A percentile compares a stretch with the other conserved stretches of the same genome.
These are phyloP conservation scores for Azolla pinnata DNA, from an alignment of 75 land plant genomes.

Conservation along the genomic window DNA sequence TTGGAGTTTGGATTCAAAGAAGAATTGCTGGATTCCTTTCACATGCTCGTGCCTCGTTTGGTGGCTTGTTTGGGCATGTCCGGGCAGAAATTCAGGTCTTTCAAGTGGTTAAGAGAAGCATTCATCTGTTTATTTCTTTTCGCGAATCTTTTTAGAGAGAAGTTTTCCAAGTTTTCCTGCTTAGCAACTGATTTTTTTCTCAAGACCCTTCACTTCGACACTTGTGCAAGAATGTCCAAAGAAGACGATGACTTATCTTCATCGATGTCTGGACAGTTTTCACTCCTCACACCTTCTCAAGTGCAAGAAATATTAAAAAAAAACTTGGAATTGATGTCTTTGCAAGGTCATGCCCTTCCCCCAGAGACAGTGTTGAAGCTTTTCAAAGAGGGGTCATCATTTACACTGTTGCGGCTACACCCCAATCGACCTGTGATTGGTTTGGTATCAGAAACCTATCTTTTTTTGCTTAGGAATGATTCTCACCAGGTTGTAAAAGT, in stretches of 20 bases:
- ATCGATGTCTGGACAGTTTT: constrained; percentile 8
- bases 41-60: constrained; percentile 55
- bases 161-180: constrained; percentile 56
- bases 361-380: constrained; percentile 51
- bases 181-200: constrained; percentile 50
- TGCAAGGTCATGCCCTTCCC: constrained; percentile 56
- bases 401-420: constrained; percentile 77
- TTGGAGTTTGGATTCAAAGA: constrained; percentile 44
- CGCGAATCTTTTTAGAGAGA: constrained; percentile 63
- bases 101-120: constrained; percentile 56
- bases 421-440: constrained; percentile 74
- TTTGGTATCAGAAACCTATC: constrained; percentile 64
- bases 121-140: constrained; percentile 65
- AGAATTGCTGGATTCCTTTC: constrained; percentile 39
- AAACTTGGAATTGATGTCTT: constrained; percentile 59
- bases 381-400: constrained; percentile 43
- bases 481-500: constrained; percentile 44
- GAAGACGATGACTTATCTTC: not conserved
- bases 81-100: constrained; percentile 55
- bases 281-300: constrained; percentile 29
- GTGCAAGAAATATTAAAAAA: constrained; percentile 59
- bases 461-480: constrained; percentile 72
- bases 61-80: constrained; percentile 53
- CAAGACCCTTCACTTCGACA: constrained; percentile 24
- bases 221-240: not conserved